Conservation (phyloP, 805 yeast species). For the Saccharomycopsis selenospora region DNA sequence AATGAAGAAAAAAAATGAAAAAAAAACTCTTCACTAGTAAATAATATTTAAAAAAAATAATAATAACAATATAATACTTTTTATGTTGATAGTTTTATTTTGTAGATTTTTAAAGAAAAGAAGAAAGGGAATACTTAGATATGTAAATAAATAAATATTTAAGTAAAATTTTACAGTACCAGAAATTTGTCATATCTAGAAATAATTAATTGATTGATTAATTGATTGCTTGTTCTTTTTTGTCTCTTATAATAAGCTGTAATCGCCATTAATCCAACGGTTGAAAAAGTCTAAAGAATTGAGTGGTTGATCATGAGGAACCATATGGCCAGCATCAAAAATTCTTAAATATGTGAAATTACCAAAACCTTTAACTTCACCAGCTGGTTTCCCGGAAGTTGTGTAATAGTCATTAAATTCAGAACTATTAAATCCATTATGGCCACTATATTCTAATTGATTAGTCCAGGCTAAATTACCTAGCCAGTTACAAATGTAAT, state of each 20-base stretch:
- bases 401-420: constrained; percentile 26
- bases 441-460: constrained; percentile 59
- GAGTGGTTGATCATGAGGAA: constrained; percentile 83
- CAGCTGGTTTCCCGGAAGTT: constrained; percentile 27
- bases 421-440: constrained; percentile 38
- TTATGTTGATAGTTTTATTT: too few species aligned
- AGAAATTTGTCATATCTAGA: too few species aligned
- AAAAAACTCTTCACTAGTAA: too few species aligned
- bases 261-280: constrained; percentile 75
- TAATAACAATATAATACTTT: too few species aligned
- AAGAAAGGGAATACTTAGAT: too few species aligned
- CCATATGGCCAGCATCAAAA: constrained; percentile 94
- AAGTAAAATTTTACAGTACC: too few species aligned
- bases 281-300: constrained; percentile 73
- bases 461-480: constrained; percentile 88
- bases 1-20: too few species aligned
- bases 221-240: background rate
- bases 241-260: constrained; percentile 26
- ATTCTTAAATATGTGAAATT: constrained; percentile 76
- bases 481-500: constrained; percentile 93
- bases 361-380: constrained; percentile 39
- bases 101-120: too few species aligned
- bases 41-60: too few species aligned
- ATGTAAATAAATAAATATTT: too few species aligned
- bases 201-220: too few species aligned